phyloP scores from a whole-genome alignment of 1,284 basidiomycete genomes.

The Tausonia pullulans region DNA sequence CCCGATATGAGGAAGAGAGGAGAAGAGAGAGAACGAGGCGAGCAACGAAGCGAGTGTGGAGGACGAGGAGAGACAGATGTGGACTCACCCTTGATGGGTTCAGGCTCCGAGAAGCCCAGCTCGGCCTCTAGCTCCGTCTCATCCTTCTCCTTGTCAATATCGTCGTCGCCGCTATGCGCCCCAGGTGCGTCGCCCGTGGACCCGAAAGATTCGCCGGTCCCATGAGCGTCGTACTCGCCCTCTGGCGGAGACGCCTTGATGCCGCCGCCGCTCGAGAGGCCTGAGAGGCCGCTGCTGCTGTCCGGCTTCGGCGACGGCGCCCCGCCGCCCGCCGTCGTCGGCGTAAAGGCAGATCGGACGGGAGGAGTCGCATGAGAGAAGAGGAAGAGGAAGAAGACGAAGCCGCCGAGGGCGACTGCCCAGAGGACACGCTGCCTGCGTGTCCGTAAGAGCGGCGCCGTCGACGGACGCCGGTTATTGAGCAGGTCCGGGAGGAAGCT shows the following conservation, averaged over 20 bases:
- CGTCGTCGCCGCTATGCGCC: background rate
- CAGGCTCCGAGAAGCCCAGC: background rate
- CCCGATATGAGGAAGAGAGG: background rate
- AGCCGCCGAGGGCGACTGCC: no score
- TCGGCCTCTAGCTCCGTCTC: background rate
- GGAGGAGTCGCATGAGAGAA: background rate
- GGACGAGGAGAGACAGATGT: background rate
- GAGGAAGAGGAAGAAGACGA: background rate
- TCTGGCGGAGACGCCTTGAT: background rate
- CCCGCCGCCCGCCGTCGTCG: background rate
- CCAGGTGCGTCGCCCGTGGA: background rate
- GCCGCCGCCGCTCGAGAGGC: background rate
- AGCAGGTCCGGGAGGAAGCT: no score
- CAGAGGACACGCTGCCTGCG: no score
- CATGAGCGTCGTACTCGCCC: conserved; percentile 9
- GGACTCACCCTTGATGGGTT: background rate
- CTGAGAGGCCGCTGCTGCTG: background rate
- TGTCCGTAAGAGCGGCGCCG: no score
- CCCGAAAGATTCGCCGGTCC: background rate
- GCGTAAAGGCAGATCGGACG: background rate
- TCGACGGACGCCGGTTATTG: no score
- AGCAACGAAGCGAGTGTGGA: background rate
- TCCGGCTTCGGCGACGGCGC: background rate
- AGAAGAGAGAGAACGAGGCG: background rate
- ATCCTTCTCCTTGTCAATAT: background rate